Evolutionary conservation across 768 basidiomycete genomes (phyloP).

Genomic region (Mycena venus): DNA sequence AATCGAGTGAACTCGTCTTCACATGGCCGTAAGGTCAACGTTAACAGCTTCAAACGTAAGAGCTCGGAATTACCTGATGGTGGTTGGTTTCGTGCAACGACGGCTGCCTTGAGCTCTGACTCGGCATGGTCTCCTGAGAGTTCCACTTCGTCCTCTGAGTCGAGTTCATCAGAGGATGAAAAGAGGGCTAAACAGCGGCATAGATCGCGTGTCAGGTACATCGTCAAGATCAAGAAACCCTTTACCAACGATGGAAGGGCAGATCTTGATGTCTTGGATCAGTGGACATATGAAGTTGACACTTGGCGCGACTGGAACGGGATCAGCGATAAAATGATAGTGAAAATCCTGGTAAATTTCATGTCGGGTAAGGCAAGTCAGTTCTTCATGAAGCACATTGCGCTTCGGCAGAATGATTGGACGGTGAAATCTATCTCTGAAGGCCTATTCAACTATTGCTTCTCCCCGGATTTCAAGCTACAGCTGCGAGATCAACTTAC

Average conservation of each 20-base stretch:
- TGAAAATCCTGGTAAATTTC: not conserved
- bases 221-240: not conserved
- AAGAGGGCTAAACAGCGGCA: not conserved
- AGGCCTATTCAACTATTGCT: too few relatives aligned
- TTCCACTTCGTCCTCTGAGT: not conserved
- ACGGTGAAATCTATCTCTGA: too few relatives aligned
- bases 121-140: not conserved
- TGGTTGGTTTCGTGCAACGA: not conserved
- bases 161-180: not conserved
- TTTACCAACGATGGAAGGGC: not conserved
- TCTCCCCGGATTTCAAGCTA: too few relatives aligned
- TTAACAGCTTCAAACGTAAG: not conserved
- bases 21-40: not conserved
- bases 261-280: not conserved
- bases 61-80: not conserved
- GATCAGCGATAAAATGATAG: not conserved
- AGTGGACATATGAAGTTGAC: not conserved
- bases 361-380: not conserved
- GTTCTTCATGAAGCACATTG: too few relatives aligned
- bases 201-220: too few relatives aligned
- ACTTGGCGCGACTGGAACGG: not conserved
- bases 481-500: not conserved
- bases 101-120: not conserved
- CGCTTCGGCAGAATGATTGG: too few relatives aligned
- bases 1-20: not conserved